phyloP scores from a whole-genome alignment of 192 early-diverging fungal genomes.

The Mycoemilia scoparia region DNA sequence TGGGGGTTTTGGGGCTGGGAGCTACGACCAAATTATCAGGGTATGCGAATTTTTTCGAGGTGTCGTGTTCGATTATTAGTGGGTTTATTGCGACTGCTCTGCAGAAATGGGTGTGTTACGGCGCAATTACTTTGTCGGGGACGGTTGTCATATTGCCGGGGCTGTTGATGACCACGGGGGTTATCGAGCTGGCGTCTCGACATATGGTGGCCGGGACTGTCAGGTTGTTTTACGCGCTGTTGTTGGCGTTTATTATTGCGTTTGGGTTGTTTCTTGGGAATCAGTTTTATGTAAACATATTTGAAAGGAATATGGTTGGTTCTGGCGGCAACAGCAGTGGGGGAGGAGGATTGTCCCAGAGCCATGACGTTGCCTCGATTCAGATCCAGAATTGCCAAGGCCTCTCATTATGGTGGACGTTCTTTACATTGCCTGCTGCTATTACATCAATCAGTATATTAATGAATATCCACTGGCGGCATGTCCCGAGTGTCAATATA shows the following conservation, averaged over 20 bases:
- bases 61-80: constrained; percentile 33
- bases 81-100: constrained; percentile 37
- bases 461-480: constrained; percentile 35
- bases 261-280: constrained; percentile 48
- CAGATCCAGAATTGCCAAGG: too few relatives aligned
- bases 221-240: constrained; percentile 57
- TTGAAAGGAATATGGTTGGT: too few relatives aligned
- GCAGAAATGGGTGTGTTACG: constrained; percentile 35
- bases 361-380: background rate
- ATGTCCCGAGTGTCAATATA: constrained; percentile 50
- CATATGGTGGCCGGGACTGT: constrained; percentile 81
- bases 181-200: constrained; percentile 73
- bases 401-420: constrained; percentile 23
- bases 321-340: constrained; percentile 5
- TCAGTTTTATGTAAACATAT: constrained; percentile 34
- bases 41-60: constrained; percentile 50
- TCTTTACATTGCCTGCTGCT: constrained; percentile 35
- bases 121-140: constrained; percentile 37
- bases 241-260: constrained; percentile 57
- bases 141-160: constrained; percentile 48
- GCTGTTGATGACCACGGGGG: constrained; percentile 53
- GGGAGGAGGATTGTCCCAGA: constrained; percentile 26
- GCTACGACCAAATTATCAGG: constrained; percentile 36
- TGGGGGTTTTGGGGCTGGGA: constrained; percentile 35
- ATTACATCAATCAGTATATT: constrained; percentile 31